Conservation (phyloP, 495 filamentous ascomycete species). For the Stereocaulon alpinum region DNA sequence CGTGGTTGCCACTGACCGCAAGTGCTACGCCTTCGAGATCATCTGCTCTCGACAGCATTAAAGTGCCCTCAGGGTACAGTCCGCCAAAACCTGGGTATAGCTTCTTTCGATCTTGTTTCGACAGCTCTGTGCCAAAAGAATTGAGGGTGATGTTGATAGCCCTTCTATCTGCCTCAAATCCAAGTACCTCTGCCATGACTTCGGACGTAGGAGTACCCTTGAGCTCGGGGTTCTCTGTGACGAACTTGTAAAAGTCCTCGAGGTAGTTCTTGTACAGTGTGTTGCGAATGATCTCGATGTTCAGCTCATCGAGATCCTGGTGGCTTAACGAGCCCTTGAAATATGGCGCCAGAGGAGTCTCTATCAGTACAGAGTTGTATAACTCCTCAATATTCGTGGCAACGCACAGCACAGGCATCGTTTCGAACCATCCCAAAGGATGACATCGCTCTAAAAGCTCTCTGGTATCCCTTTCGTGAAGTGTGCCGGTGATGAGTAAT, state of each 20-base stretch:
- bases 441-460: slow-evolving; percentile 95
- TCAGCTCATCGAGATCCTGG: slow-evolving; percentile 95
- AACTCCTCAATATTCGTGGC: slow-evolving; percentile 97
- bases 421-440: slow-evolving; percentile 97
- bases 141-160: slow-evolving; percentile 99
- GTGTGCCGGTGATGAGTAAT: slow-evolving; percentile 92
- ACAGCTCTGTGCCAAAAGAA: slow-evolving; percentile 95
- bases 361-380: slow-evolving; percentile 94
- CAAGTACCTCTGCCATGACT: slow-evolving; percentile 87
- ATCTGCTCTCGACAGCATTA: slow-evolving; percentile 91
- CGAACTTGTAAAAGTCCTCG: slow-evolving; percentile 90
- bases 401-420: slow-evolving; percentile 93
- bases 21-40: slow-evolving; percentile 88
- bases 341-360: slow-evolving; percentile 90
- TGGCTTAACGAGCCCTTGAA: slow-evolving; percentile 94
- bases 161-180: slow-evolving; percentile 91
- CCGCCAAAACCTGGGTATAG: slow-evolving; percentile 86
- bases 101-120: slow-evolving; percentile 88
- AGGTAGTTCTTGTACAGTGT: slow-evolving; percentile 99
- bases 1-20: slow-evolving; percentile 79
- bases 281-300: slow-evolving; percentile 98
- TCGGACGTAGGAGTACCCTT: slow-evolving; percentile 81
- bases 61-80: slow-evolving; percentile 85
- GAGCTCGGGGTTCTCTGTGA: slow-evolving; percentile 76
- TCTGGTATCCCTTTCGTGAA: slow-evolving; percentile 93